A percentile compares a stretch with the other conserved stretches of the same genome.
Conservation (phyloP, 2,329 filamentous ascomycete species). For the Eutypa lata region DNA sequence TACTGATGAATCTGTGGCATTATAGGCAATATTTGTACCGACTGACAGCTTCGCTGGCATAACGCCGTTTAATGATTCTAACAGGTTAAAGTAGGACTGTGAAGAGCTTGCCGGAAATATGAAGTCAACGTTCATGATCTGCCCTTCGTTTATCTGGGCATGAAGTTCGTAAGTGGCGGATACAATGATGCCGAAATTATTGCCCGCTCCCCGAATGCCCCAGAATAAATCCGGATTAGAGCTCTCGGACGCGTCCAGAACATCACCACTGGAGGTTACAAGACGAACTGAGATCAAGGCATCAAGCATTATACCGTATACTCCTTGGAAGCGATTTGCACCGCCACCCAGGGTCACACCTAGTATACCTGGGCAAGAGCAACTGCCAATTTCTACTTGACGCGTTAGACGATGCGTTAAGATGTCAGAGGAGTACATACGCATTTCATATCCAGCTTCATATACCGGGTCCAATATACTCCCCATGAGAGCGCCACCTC, state of each 20-base stretch:
- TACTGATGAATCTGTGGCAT: too few species aligned
- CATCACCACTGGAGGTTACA: constrained; percentile 19
- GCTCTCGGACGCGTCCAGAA: constrained; percentile 9
- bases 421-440: constrained; percentile 4
- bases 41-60: neutral
- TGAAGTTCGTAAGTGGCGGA: constrained; percentile 5
- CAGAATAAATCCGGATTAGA: constrained; percentile 21
- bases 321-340: constrained; percentile 12
- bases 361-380: constrained; percentile 10
- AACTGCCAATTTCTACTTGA: constrained; percentile 4
- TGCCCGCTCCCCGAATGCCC: constrained; percentile 22
- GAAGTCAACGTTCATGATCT: neutral
- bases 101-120: neutral
- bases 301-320: constrained; percentile 20
- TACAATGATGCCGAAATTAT: constrained; percentile 21
- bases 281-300: constrained; percentile 22
- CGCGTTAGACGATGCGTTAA: neutral
- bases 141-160: neutral
- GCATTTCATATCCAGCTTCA: constrained; percentile 11
- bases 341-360: constrained; percentile 19
- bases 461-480: constrained; percentile 7
- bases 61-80: neutral
- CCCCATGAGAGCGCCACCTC: neutral
- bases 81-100: neutral
- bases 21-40: neutral